Evolutionary conservation across 2,329 filamentous ascomycete species (phyloP).

Genomic region (Ophiostoma ulmi): DNA sequence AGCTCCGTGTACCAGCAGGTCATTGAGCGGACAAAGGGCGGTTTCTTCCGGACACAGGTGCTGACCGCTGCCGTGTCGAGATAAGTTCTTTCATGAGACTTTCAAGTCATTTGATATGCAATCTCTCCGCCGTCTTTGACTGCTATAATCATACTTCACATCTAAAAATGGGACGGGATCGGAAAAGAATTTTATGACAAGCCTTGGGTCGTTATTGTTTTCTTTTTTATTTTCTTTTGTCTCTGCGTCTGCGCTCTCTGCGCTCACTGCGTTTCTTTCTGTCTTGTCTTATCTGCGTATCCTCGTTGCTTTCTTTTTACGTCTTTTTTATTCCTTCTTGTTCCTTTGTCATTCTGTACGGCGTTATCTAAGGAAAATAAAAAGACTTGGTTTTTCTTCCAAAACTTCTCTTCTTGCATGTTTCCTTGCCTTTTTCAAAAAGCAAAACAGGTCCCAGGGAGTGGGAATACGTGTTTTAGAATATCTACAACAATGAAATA

Average conservation of each 20-base stretch:
- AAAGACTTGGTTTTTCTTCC: not conserved
- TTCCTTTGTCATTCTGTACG: conserved; percentile 14
- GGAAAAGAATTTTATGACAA: conserved; percentile 12
- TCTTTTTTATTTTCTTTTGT: conserved; percentile 15
- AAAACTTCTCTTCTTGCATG: not conserved
- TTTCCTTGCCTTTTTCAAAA: not conserved
- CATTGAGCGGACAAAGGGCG: conserved; percentile 97
- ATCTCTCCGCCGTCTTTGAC: not conserved
- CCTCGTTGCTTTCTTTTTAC: not conserved
- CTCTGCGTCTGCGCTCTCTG: not conserved
- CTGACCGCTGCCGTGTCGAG: conserved; percentile 61
- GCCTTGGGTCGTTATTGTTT: conserved; percentile 14
- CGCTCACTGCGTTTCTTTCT: not conserved
- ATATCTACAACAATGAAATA: conserved; percentile 4
- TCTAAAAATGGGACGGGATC: not conserved
- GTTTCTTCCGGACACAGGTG: conserved; percentile 97
- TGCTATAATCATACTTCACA: not conserved
- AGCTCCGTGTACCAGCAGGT: conserved; percentile 99
- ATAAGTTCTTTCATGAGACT: conserved; percentile 11
- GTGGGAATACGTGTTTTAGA: not conserved
- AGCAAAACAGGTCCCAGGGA: conserved; percentile 1
- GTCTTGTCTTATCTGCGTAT: conserved; percentile 6
- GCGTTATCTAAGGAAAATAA: conserved; percentile 9
- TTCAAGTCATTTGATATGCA: too few species aligned
- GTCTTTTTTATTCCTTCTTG: not conserved